Base-by-base conservation (phyloP, 2,329 filamentous ascomycete species). In the Paraconiothyrium sp. region DNA sequence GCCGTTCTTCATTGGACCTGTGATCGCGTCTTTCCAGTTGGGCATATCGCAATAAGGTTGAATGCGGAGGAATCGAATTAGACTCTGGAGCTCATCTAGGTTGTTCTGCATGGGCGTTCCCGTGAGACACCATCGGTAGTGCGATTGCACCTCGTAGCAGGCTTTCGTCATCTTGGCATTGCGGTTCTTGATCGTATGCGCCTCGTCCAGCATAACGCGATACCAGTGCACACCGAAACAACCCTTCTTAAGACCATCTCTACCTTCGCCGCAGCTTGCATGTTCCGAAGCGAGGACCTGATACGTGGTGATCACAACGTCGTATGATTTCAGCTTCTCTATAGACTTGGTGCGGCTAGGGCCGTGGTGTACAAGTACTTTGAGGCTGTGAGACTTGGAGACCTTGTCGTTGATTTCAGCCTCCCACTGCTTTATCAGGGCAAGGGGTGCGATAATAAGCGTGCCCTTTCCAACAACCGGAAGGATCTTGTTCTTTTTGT, bases 71-170 rank as follows among this genome's bases (percentile, higher is more conserved):
- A 99, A 99, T 64, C 90, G 92, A 76, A 99, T 92, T 57, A 99
- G 82, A 68, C 93, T 97, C 75, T 99, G 95, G 55, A 99, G 83
- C 78, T 99, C 95, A 67, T 99, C 95, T 6, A 99, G 86, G 71
- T 97, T 98, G 80, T 99, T 99, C 76, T 99, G 95, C 90, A 99
- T 93, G 0, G 95, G 95, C 1, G 95, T 99, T 57, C 95, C 95
- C 0, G 94, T 97, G 64, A 99, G 81, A 74, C 95, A 98, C 95
- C 95, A 99, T 63, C 95, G 87, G 72, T 97, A 98, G 76, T 95
- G 91, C 22, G 92, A 90, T 34, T 90, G 85, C 35, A 99, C 81
- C 1, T 92, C 92, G 75, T 90, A 99, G 67, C 92, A 95, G 1
- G 95, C 94, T 76, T 97, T 93, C 1, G 94, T 97, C 44, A 92